Conservation (phyloP, 2,329 filamentous ascomycete species). For the Penicillium olsonii region DNA sequence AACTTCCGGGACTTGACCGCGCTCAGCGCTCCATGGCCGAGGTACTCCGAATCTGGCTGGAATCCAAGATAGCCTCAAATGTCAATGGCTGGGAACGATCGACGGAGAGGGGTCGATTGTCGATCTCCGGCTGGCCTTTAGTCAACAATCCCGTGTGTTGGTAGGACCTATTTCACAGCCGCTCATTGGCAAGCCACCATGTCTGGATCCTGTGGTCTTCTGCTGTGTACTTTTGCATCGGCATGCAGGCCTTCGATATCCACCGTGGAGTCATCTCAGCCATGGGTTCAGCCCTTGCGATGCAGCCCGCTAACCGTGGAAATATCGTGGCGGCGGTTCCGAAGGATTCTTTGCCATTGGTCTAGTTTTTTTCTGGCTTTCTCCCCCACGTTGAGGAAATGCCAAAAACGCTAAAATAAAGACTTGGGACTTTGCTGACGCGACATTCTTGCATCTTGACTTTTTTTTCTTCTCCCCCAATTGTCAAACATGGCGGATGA, state of each 20-base stretch:
- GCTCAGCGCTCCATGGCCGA: not conserved
- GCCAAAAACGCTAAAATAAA: not conserved
- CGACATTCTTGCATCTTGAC: not conserved
- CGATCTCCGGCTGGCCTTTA: slow-evolving; percentile 8
- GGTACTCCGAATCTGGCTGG: not conserved
- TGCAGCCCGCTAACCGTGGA: slow-evolving; percentile 9
- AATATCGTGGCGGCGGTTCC: slow-evolving; percentile 1
- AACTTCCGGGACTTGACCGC: not conserved
- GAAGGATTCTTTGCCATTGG: not conserved
- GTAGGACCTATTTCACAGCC: slow-evolving; percentile 6
- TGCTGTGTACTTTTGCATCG: not conserved
- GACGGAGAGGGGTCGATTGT: slow-evolving; percentile 3
- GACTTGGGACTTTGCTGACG: not conserved
- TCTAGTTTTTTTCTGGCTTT: slow-evolving; percentile 2
- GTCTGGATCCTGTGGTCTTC: not conserved
- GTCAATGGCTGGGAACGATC: not conserved
- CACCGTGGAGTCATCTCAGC: slow-evolving; percentile 5
- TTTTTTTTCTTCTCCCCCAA: not conserved
- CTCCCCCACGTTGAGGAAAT: slow-evolving; percentile 4
- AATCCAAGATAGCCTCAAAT: not conserved
- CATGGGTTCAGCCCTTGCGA: slow-evolving; percentile 4
- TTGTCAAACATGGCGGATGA: slow-evolving; percentile 15
- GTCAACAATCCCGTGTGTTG: slow-evolving; percentile 4
- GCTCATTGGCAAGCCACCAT: slow-evolving; percentile 2
- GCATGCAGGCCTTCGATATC: slow-evolving; percentile 8